Percentiles rank a stretch among this genome's conserved stretches.
Evolutionary conservation across 345 rosid species (phyloP).

Genomic region (Rhizophora apiculata): DNA sequence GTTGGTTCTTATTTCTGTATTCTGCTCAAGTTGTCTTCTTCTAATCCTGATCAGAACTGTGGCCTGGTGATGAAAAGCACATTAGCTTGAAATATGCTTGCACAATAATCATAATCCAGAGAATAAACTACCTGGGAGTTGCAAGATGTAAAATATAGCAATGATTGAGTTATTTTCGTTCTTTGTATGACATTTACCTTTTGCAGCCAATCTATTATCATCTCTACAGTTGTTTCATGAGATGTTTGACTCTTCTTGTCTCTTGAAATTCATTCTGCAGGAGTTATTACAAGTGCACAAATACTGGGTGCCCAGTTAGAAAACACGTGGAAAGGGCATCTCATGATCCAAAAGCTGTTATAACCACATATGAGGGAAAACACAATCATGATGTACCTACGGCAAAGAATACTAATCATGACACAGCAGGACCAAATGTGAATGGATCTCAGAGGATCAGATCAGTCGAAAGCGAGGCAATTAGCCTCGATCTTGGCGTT

Average conservation of each 20-base stretch:
- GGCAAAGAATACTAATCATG: slow-evolving; percentile 64
- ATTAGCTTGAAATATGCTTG: no score
- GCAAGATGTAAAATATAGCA: neutral
- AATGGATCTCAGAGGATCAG: slow-evolving; percentile 47
- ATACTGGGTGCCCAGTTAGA: slow-evolving; percentile 88
- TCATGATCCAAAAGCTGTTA: slow-evolving; percentile 96
- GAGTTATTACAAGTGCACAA: slow-evolving; percentile 98
- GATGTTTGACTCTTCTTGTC: neutral
- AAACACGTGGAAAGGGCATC: slow-evolving; percentile 99
- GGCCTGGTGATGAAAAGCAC: no score
- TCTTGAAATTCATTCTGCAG: slow-evolving; percentile 34
- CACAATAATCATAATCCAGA: no score
- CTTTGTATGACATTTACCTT: neutral
- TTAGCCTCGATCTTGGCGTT: slow-evolving; percentile 95
- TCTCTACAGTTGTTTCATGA: neutral
- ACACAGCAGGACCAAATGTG: slow-evolving; percentile 45
- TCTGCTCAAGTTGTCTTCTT: neutral
- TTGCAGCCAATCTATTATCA: neutral
- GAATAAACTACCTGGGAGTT: no score
- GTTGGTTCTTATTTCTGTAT: slow-evolving; percentile 2
- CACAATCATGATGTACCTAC: slow-evolving; percentile 94
- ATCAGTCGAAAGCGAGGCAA: slow-evolving; percentile 51
- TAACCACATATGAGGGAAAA: slow-evolving; percentile 97
- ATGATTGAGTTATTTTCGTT: neutral
- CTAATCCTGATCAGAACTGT: no score